Evolutionary conservation across 768 basidiomycete species (phyloP).

Genomic region (Saitozyma podzolica): DNA sequence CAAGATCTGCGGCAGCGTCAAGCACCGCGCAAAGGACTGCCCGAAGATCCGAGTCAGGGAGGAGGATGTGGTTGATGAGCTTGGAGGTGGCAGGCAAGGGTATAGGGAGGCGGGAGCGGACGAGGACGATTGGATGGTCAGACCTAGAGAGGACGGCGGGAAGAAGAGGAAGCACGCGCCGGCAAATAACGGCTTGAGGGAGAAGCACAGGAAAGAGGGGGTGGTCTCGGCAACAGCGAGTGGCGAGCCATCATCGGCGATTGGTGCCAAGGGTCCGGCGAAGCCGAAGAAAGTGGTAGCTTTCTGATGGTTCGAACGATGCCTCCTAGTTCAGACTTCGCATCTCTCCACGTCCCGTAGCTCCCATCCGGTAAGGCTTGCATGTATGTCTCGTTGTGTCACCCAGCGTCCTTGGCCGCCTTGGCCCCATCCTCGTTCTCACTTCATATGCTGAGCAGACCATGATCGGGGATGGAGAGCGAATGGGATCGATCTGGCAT

Average conservation of each 20-base stretch:
- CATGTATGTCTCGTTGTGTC: neutral
- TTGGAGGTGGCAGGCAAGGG: constrained; percentile 2
- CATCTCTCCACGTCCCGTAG: no score
- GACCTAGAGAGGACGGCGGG: constrained; percentile 60
- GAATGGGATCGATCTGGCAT: no score
- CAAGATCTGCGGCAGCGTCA: constrained; percentile 80
- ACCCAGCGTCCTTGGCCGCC: no score
- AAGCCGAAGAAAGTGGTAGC: constrained; percentile 23
- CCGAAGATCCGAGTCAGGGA: constrained; percentile 41
- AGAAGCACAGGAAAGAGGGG: constrained; percentile 13
- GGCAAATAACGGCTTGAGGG: constrained; percentile 28
- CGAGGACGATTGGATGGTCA: constrained; percentile 88
- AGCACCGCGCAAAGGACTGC: constrained; percentile 84
- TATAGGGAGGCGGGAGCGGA: constrained; percentile 65
- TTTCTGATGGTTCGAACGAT: constrained; percentile 4
- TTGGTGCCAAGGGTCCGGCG: neutral
- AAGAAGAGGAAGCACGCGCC: constrained; percentile 34
- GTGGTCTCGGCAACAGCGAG: neutral
- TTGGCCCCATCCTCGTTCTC: no score
- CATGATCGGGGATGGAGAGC: no score
- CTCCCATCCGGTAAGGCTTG: neutral
- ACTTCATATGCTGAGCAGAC: no score
- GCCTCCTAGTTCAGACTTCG: no score
- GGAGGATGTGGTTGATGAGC: constrained; percentile 76
- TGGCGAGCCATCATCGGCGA: no score